These are phyloP conservation scores for Globisporangium ultimum DNA, from an alignment of 352 stramenopile genomes.

Conservation along the genomic window DNA sequence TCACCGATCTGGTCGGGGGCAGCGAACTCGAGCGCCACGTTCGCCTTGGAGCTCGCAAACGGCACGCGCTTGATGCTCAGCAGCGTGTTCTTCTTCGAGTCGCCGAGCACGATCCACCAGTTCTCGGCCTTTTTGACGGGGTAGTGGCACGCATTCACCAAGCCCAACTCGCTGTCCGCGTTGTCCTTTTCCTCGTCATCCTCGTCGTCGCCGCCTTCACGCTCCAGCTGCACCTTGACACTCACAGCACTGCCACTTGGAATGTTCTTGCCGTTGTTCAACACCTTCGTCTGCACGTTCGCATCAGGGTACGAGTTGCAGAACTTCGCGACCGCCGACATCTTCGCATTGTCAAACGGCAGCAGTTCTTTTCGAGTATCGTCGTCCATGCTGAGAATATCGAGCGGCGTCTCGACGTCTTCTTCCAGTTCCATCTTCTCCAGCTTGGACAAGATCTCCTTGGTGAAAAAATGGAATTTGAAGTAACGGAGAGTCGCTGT, in stretches of 20 bases:
- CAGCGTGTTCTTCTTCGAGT: constrained; percentile 94
- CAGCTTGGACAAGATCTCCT: constrained; percentile 76
- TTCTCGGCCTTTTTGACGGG: constrained; percentile 94
- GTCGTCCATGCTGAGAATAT: constrained; percentile 93
- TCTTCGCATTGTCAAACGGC: constrained; percentile 84
- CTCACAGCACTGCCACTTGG: constrained; percentile 88
- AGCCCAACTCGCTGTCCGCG: constrained; percentile 43
- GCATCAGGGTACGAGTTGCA: constrained; percentile 99
- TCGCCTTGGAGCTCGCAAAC: constrained; percentile 71
- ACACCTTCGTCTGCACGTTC: constrained; percentile 92
- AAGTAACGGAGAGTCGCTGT: constrained; percentile 94
- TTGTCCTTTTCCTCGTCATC: constrained; percentile 79
- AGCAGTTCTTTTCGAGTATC: constrained; percentile 89
- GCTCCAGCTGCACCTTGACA: constrained; percentile 87
- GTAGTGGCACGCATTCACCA: constrained; percentile 76
- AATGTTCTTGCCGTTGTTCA: constrained; percentile 89
- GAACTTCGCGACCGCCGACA: constrained; percentile 98
- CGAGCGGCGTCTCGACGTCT: constrained; percentile 73
- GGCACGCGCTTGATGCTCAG: constrained; percentile 97
- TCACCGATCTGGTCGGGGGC: constrained; percentile 93
- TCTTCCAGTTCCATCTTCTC: constrained; percentile 58
- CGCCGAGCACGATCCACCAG: constrained; percentile 98
- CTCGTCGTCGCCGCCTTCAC: constrained; percentile 94
- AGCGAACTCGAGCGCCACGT: constrained; percentile 94
- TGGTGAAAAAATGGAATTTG: constrained; percentile 97